Evolutionary conservation across 2,329 filamentous ascomycete genomes (phyloP), one percentile per base, ranked within the genome.

Genomic region (Monosporascus sp.): DNA sequence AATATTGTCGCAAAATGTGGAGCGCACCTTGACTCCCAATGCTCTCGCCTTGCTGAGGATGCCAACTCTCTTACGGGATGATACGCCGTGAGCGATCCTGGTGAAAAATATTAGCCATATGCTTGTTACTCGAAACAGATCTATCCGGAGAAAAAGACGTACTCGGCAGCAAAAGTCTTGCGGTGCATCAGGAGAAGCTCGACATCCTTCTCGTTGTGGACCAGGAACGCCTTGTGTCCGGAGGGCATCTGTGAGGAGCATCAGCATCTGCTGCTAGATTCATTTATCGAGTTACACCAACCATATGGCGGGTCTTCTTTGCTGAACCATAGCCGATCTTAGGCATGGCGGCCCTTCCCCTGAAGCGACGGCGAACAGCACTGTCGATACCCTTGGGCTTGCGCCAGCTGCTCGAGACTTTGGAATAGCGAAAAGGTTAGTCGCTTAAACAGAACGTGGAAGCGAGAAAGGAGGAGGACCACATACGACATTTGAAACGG

Each of bases 321-420:
- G 97, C 97, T 80, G 89, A 94, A 69, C 94, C 92, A 77, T 92
- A 99, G 72, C 94, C 94, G 76, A 99, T 99, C 94, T 97, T 74
- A 79, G 94, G 94, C 93, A 99, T 97, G 72, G 86, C 85, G 78
- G 88, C 88, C 80, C 89, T 90, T 73, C 94, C 90, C 80, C 90
- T 91, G 85, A 99, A 99, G 67, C 94, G 90, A 84, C 94, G 87
- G 76, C 94, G 89, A 75, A 99, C 93, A 72, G 89, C 83, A 83
- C 92, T 96, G 82, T 99, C 94, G 79, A 99, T 99, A 90, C 94
- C 94, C 90, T 99, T 99, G 68, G 94, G 94, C 86, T 97, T 99
- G 81, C 94, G 89, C 94, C 94, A 99, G 50, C 36, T 84, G 85
- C 87, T 67, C 88, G 75, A 14, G 43, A 46, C 43, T 46, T 6